Conservation (phyloP, 441 rosid genomes). For the Arabidopsis lyrata region DNA sequence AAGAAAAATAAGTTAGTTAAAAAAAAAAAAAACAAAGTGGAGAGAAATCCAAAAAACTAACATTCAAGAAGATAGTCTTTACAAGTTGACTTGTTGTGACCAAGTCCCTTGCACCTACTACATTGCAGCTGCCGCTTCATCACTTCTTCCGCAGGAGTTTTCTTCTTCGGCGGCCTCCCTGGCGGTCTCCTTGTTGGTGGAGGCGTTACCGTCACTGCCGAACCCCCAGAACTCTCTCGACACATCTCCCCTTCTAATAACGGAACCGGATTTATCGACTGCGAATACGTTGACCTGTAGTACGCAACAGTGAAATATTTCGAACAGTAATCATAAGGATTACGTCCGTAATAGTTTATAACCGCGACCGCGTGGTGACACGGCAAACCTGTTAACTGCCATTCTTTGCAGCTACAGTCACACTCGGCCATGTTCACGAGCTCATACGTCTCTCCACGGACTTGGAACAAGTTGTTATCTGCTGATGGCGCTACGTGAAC, state of each 20-base stretch:
- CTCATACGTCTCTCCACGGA: conserved; percentile 79
- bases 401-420: conserved; percentile 88
- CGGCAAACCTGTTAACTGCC: conserved; percentile 88
- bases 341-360: conserved; percentile 58
- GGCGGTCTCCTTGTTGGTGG: conserved; percentile 91
- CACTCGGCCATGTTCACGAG: conserved; percentile 70
- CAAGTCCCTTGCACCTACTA: conserved; percentile 94
- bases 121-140: conserved; percentile 90
- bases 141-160: conserved; percentile 61
- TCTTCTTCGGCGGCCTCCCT: conserved; percentile 85
- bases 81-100: conserved; percentile 96
- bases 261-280: conserved; percentile 72
- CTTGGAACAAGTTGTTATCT: conserved; percentile 72
- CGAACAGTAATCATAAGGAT: conserved; percentile 77
- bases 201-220: conserved; percentile 73
- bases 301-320: conserved; percentile 73
- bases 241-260: conserved; percentile 54
- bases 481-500: conserved; percentile 64
- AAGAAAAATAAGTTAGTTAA: background rate
- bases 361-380: conserved; percentile 84
- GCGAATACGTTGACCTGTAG: conserved; percentile 73
- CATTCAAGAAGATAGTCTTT: conserved; percentile 63
- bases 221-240: conserved; percentile 61
- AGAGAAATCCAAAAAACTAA: conserved; percentile 25
- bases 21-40: conserved; percentile 1